Percentiles rank a stretch among this genome's conserved stretches.
Evolutionary conservation across 2,329 filamentous ascomycete species (phyloP).

Genomic region (Rhytidhysteron rufulum): DNA sequence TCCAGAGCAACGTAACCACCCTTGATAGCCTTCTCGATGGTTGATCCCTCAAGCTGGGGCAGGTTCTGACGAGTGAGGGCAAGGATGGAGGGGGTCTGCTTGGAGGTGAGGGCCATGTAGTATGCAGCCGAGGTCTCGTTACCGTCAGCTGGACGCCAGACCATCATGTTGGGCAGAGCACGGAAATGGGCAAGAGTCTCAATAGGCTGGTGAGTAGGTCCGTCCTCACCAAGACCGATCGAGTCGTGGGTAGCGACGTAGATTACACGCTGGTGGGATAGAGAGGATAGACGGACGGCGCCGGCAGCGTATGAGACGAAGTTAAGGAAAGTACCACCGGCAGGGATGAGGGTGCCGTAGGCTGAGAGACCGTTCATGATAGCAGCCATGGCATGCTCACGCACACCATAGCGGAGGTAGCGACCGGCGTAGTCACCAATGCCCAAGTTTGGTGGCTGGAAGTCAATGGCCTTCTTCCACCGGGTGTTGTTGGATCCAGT

Average conservation of each 20-base stretch:
- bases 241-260: constrained; percentile 98
- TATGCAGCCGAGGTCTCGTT: constrained; percentile 98
- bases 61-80: constrained; percentile 97
- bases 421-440: constrained; percentile 89
- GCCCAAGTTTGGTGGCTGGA: constrained; percentile 82
- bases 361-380: constrained; percentile 94
- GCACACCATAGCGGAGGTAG: constrained; percentile 89
- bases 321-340: constrained; percentile 96
- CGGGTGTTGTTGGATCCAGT: constrained; percentile 98
- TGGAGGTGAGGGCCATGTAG: constrained; percentile 88
- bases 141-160: constrained; percentile 96
- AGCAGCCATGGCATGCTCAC: constrained; percentile 87
- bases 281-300: constrained; percentile 86
- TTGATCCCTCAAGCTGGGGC: constrained; percentile 92
- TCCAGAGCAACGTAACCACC: constrained; percentile 92
- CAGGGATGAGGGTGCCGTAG: constrained; percentile 93
- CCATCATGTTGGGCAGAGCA: constrained; percentile 97
- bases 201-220: constrained; percentile 97
- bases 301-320: constrained; percentile 98
- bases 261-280: constrained; percentile 87
- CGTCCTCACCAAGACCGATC: constrained; percentile 97
- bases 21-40: constrained; percentile 84
- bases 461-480: constrained; percentile 96
- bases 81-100: constrained; percentile 86
- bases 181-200: constrained; percentile 98